These are phyloP conservation scores for Cyberlindnera meyerae DNA, from an alignment of 805 yeast genomes.

Conservation along the genomic window DNA sequence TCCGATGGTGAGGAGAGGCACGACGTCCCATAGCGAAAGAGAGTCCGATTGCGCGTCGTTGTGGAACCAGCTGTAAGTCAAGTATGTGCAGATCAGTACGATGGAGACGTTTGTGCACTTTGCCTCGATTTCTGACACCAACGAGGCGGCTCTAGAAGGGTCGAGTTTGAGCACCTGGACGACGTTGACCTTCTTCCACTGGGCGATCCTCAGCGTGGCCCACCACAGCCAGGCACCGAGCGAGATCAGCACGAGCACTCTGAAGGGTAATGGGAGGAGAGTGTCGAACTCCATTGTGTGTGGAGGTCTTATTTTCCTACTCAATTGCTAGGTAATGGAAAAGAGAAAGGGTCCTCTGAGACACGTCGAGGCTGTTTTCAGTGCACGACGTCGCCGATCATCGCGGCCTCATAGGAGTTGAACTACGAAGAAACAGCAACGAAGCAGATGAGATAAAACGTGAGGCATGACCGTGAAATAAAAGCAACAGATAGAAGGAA, in stretches of 20 bases:
- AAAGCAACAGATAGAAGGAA: too few species aligned
- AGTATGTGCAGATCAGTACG: slow-evolving; percentile 1
- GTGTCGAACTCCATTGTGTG: slow-evolving; percentile 8
- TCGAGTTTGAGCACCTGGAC: slow-evolving; percentile 11
- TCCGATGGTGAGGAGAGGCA: slow-evolving; percentile 6
- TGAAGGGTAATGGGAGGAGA: slow-evolving; percentile 13
- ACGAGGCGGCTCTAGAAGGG: slow-evolving; percentile 1
- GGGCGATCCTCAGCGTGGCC: slow-evolving; percentile 2
- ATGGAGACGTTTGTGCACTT: slow-evolving; percentile 8
- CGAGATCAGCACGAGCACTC: slow-evolving; percentile 5
- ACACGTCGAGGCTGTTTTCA: too few species aligned
- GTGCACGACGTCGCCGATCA: too few species aligned
- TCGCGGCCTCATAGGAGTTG: too few species aligned
- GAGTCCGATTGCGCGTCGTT: neutral
- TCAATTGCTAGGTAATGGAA: too few species aligned
- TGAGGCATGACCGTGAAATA: too few species aligned
- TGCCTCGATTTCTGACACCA: slow-evolving; percentile 1
- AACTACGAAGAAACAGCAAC: too few species aligned
- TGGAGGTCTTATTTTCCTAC: too few species aligned
- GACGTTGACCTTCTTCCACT: slow-evolving; percentile 8
- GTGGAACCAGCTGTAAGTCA: slow-evolving; percentile 3
- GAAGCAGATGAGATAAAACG: too few species aligned
- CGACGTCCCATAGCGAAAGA: slow-evolving; percentile 9
- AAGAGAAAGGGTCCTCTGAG: too few species aligned
- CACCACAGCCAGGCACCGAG: slow-evolving; percentile 15